Conservation (phyloP, 176 grass and related monocot species). For the Paspalum notatum region DNA sequence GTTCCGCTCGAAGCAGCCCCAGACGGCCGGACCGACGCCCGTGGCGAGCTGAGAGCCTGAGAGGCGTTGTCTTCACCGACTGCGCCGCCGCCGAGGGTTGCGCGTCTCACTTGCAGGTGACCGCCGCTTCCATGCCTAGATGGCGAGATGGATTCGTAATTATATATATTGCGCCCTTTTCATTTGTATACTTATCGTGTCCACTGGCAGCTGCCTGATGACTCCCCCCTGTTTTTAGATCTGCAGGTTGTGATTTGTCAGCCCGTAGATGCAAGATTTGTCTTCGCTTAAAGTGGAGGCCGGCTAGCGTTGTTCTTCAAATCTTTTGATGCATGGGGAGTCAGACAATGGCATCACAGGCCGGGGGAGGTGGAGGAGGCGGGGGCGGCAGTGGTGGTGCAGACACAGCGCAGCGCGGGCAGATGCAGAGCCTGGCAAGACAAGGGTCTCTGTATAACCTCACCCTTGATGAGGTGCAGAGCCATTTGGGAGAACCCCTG, state of each 20-base stretch:
- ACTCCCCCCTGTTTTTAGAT: conserved; percentile 31
- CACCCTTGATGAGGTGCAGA: conserved; percentile 91
- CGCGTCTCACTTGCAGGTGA: conserved; percentile 13
- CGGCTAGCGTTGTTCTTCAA: conserved; percentile 5
- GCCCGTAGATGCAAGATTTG: conserved; percentile 19
- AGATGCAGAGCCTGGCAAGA: conserved; percentile 60
- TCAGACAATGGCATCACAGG: conserved; percentile 69
- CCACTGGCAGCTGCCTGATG: not conserved
- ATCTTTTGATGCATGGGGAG: conserved; percentile 61
- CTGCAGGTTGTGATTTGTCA: conserved; percentile 34
- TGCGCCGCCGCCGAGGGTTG: conserved; percentile 4
- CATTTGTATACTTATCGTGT: conserved; percentile 1
- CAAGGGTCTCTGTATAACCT: conserved; percentile 90
- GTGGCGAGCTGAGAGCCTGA: conserved; percentile 1
- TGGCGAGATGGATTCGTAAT: not conserved
- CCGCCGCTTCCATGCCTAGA: not conserved
- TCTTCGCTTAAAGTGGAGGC: conserved; percentile 2
- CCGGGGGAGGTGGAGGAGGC: conserved; percentile 19
- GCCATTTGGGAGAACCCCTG: conserved; percentile 76
- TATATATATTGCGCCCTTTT: not conserved
- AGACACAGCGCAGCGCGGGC: conserved; percentile 22
- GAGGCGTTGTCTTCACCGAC: not conserved
- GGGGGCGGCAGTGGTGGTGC: not conserved
- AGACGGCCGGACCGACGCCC: not conserved
- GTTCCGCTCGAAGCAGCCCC: not conserved